Conservation (phyloP, 2,329 filamentous ascomycete genomes). For the Neoscytalidium dimidiatum region DNA sequence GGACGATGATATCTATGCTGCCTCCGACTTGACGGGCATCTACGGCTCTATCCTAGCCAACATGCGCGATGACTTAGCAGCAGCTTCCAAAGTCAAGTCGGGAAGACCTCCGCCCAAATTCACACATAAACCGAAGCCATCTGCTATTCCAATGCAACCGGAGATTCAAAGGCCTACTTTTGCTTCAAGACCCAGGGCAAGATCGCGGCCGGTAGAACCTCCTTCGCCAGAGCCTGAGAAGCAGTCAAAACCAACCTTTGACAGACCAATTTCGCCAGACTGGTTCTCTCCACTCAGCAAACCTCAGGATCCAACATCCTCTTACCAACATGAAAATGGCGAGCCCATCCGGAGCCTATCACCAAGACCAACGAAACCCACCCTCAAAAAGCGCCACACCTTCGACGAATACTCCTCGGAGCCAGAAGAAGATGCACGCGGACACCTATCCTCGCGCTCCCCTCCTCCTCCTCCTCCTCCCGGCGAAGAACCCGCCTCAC, state of each 20-base stretch:
- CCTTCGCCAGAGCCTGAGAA: neutral
- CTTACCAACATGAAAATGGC: neutral
- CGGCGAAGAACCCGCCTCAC: neutral
- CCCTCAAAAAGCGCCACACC: neutral
- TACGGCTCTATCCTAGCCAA: conserved; percentile 14
- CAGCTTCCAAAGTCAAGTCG: neutral
- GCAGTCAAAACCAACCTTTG: neutral
- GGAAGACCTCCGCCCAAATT: neutral
- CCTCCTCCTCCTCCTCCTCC: too few species aligned
- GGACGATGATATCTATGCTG: neutral
- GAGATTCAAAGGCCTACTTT: neutral
- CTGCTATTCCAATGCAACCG: neutral
- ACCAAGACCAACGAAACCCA: neutral
- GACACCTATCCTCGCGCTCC: too few species aligned
- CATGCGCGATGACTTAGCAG: conserved; percentile 3
- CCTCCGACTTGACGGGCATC: neutral
- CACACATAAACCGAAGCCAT: neutral
- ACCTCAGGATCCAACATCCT: neutral
- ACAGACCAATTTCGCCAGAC: conserved; percentile 6
- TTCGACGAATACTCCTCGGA: conserved; percentile 24
- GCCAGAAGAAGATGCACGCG: conserved; percentile 12
- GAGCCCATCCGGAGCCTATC: neutral
- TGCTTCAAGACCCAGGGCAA: neutral
- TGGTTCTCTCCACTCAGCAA: conserved; percentile 15
- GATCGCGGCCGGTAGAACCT: neutral